Evolutionary conservation across 2,329 filamentous ascomycete species (phyloP).

Genomic region (Colletotrichum sp.): DNA sequence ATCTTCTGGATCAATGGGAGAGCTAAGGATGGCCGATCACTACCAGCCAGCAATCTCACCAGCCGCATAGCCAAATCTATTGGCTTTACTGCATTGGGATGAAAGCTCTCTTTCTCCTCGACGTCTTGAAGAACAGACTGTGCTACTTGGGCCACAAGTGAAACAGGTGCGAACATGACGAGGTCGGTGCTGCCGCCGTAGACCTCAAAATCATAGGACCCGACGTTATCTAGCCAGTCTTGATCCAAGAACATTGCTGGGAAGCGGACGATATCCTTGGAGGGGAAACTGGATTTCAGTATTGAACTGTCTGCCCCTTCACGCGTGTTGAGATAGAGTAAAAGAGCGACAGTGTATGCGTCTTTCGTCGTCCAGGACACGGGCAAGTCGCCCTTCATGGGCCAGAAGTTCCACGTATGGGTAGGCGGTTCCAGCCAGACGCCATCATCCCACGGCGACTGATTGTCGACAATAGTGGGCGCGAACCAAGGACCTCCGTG

Average conservation of each 20-base stretch:
- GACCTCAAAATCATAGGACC: neutral
- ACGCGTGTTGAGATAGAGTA: neutral
- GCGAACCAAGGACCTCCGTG: neutral
- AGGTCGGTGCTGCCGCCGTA: neutral
- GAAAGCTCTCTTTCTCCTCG: neutral
- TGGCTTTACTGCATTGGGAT: neutral
- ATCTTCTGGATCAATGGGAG: neutral
- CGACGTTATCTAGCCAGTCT: neutral
- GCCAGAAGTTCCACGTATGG: neutral
- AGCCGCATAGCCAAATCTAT: neutral
- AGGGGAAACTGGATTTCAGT: neutral
- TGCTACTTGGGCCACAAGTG: neutral
- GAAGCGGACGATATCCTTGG: neutral
- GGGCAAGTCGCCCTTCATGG: neutral
- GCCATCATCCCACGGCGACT: neutral
- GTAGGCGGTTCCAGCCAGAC: neutral
- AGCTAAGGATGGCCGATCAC: conserved; percentile 1
- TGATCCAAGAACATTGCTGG: neutral
- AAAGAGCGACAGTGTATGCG: neutral
- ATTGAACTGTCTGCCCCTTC: neutral
- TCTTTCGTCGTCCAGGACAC: neutral
- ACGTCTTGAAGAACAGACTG: neutral
- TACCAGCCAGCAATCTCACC: neutral
- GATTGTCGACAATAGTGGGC: neutral
- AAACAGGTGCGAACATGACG: neutral